Evolutionary conservation across 163 green algal genomes (phyloP), one percentile per base, ranked within the genome.

Genomic region (Chlamydomonas reinhardtii): DNA sequence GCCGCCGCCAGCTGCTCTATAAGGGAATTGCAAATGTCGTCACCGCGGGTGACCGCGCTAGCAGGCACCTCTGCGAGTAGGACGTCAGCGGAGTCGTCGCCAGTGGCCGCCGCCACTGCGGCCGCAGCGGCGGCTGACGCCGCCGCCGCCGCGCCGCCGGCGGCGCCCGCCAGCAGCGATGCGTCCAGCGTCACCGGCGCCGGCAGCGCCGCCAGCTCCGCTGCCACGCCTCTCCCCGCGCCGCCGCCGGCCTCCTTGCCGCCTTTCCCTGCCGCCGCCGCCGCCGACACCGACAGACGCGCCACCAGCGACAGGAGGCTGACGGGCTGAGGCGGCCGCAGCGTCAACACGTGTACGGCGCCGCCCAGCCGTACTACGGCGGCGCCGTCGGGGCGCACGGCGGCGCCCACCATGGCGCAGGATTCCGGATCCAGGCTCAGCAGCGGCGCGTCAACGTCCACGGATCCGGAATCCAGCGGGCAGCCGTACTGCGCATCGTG

Each of bases 401-500:
- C 48, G 15, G 81, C 56, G 4, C 35, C 54, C 34, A 87, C 70
- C 4, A 87, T 59, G 24, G 37, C 29, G 43, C 82, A 87, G 29
- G 64, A 31, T 12, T 43, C 39, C 27, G 43, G 6, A 19, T 82
- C 72, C 29, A 87, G 61, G 59, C 31, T 73, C 39, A 82, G 72
- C 17, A 87, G 71, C 37, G 82, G 82, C 35, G 82, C 59, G 82
- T 87, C 82, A 1, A 87, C n/a, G 4, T 87, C 82, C 5, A 87
- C 19, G 4, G 59, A 4, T 8, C 82, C 82, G 5, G 61, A 76
- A 8, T 43, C 39, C 71, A 87, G 82, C 61, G 82, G 82, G 32
- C 72, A 82, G 11, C 82, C 82, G 65, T 82, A 87, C 59, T 87
- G 82, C 29, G 82, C 82, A 31, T 87, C 82, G 39, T 87, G 82